Base-by-base conservation (phyloP, 495 filamentous ascomycete species). In the Polyplosphaeria fusca region DNA sequence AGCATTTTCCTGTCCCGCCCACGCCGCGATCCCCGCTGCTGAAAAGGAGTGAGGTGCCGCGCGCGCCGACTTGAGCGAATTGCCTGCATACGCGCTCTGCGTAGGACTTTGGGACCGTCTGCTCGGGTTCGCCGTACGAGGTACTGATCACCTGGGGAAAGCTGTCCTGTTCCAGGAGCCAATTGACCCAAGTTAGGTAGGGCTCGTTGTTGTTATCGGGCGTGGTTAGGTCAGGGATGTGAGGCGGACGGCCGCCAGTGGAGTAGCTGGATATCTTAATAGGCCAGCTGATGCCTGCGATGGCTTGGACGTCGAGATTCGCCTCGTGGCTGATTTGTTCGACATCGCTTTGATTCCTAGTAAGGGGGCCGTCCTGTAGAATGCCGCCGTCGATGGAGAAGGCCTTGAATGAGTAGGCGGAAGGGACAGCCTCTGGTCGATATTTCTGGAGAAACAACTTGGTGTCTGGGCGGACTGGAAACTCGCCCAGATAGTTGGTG, bases 401-500 rank as follows among this genome's bases (percentile, higher is more conserved):
- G n/a, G 75, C 66, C 5, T 66, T 71, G 63, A 79, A 79, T 12
- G 67, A 58, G 13, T 70, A 56, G 2, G 73, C 78, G 13, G 67
- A 67, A 0, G 67, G 61, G 37, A 70, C 72, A 12, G 71, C 75
- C n/a, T 74, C 77, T 1, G 79, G 78, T 2, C 76, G 71, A 61
- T 71, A 80, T 51, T 74, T 71, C 26, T 71, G 40, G 12, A 82
- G 73, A 59, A 78, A 82, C 4, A 72, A 49, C 19, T 67, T 62
- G n/a, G 76, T 69, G 52, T 82, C 79, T 2, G 74, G 73, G 11
- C 76, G 74, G 23, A 78, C 78, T 23, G 72, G 72, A 19, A 73
- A 70, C 60, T 82, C 77, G 22, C 66, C 68, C 18, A 81, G 64
- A 64, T 73, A 81, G 63, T 81, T 75, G 42, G 68, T 76, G 49